Base-by-base conservation (phyloP, 495 filamentous ascomycete genomes). In the Aspergillus diversus region DNA sequence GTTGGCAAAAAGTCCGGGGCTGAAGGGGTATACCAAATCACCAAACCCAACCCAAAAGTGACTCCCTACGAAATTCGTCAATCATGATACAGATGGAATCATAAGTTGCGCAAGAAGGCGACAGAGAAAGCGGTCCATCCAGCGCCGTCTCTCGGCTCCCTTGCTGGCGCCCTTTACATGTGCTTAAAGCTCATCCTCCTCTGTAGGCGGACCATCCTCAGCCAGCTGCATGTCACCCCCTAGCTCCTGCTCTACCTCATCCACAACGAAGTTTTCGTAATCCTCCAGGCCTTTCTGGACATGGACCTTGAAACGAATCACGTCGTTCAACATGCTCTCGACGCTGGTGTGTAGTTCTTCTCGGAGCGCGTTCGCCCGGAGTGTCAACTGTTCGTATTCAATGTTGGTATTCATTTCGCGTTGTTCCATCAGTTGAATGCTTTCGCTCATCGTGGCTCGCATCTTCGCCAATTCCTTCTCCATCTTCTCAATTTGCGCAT, bases 231-330 rank as follows among this genome's bases (percentile, higher is more conserved):
- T 66, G 32, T 81, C 84, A 11, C 80, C 84, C 33, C 83, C 87
- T 21, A 91, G 76, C 79, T 97, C 92, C 73, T 89, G 87, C 78
- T 94, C 90, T 42, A 96, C 88, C 80, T 97, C 94, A 66, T 94
- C 90, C 17, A 90, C 90, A 4, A 95, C 91, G 71, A 97, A 96
- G 54, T 85, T 88, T 75, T 97, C 94, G 73, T 96, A 97, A 69
- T 93, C 91, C 74, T 97, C 93, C 39, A 99, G 78, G 57, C 86
- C 88, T 75, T 91, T 91, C 74, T 98, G 95, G 50, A 99, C 83
- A 71, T 97, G 95, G 59, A 98, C 88, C 79, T 99, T 99, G 87
- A 99, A 99, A 66, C 92, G 92, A 80, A 97, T 96, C 71, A 98
- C 89, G 69, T 97, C 93, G 77, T 97, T 96, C 65, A 99, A 77